Evolutionary conservation across 176 grass and related monocot species (phyloP), one percentile per base, ranked within the genome.

Genomic region (Triticum urartu): DNA sequence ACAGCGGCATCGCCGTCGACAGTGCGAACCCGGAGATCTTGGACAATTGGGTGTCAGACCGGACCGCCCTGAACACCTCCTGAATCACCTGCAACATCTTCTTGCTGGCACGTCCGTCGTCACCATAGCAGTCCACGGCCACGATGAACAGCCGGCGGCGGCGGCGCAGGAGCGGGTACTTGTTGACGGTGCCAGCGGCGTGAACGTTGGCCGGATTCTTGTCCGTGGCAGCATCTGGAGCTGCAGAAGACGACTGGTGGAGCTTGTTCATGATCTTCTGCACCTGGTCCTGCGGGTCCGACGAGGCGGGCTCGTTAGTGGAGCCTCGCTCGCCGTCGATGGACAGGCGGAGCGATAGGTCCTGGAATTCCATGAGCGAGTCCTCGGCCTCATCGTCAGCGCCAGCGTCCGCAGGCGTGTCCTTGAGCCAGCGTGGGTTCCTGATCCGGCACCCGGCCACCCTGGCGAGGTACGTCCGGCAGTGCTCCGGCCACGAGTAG

Each of bases 401-500:
- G 0, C 83, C 79, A 0, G 75, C 85, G 39, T 93, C 88, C 0
- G 82, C 85, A 2, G 97, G 97, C 9, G 93, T 98, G 87, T 98
- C 94, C 25, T 83, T 96, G 78, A 92, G 89, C 97, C 97, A 98
- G 66, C 87, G 89, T 0, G 92, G 92, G 79, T 98, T 93, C 38
- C 94, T 91, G 38, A 98, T 85, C 64, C 97, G 88, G 85, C 97
- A 98, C 1, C 92, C 94, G 1, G 97, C 97, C 38, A 98, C 87
- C 54, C 94, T 92, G 12, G 92, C 89, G 32, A 98, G 94, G 72
- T 98, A 98, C 7, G 93, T 95, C 75, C 94, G 87, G 88, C 97
- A 98, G 84, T 98, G 97, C 87, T 95, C 97, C 17, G 97, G 97
- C 97, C 97, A 98, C 7, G 97, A 98, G 79, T 92, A 98, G 67